These are phyloP conservation scores for Botrytis aclada DNA, from an alignment of 2,329 filamentous ascomycete genomes.

Conservation along the genomic window DNA sequence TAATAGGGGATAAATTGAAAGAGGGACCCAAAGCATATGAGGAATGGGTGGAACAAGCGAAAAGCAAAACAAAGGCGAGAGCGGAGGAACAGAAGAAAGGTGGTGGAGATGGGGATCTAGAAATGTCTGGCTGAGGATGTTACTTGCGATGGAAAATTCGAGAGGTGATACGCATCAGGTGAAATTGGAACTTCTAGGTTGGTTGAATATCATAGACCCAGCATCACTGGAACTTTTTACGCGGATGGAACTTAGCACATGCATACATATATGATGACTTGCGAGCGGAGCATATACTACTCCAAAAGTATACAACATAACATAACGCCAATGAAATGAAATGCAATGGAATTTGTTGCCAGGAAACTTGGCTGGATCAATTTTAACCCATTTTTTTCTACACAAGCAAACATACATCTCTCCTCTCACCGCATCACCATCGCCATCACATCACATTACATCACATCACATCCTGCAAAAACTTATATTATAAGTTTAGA, in stretches of 20 bases:
- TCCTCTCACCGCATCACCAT: too few relatives aligned
- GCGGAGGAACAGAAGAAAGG: constrained; percentile 33
- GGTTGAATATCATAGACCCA: neutral
- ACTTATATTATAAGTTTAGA: neutral
- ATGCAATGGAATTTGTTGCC: neutral
- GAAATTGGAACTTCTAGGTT: neutral
- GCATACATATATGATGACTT: neutral
- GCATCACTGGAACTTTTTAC: neutral
- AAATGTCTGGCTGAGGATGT: constrained; percentile 34
- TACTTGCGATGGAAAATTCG: neutral
- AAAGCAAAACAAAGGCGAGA: constrained; percentile 51
- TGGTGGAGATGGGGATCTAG: constrained; percentile 31
- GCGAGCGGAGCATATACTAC: neutral
- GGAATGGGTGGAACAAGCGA: constrained; percentile 68
- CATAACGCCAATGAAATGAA: neutral
- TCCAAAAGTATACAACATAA: neutral
- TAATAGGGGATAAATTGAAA: constrained; percentile 70
- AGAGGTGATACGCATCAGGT: neutral
- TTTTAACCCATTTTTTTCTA: too few relatives aligned
- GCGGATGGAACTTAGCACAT: neutral
- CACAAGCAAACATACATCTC: neutral
- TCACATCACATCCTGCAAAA: neutral
- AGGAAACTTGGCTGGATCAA: neutral
- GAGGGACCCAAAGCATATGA: constrained; percentile 65
- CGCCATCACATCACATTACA: neutral